A percentile compares a stretch with the other conserved stretches of the same genome.
Evolutionary conservation across 305 asterid species (phyloP).

Genomic region (Plantago coronopus): DNA sequence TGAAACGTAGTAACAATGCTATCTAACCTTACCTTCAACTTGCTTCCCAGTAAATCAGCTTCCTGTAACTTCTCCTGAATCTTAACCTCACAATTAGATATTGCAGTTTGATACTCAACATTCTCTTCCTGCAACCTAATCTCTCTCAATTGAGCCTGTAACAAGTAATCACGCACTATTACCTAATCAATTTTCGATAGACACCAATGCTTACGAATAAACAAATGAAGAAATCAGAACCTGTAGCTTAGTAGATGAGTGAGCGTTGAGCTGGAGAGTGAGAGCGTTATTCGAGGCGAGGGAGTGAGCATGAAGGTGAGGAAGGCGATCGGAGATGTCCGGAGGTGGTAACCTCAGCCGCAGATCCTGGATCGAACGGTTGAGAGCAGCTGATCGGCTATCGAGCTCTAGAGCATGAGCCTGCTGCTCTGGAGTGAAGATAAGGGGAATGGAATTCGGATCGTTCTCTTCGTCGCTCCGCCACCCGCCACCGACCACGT

Average conservation of each 20-base stretch:
- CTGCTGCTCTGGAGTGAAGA: conserved; percentile 78
- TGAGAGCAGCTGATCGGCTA: conserved; percentile 54
- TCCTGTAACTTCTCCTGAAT: conserved; percentile 70
- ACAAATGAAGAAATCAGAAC: conserved; percentile 23
- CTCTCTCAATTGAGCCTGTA: conserved; percentile 73
- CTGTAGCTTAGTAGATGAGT: conserved; percentile 89
- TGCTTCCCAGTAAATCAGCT: conserved; percentile 56
- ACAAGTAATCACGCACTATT: conserved; percentile 10
- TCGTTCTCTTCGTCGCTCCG: conserved; percentile 50
- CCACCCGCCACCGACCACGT: conserved; percentile 74
- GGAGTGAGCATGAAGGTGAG: conserved; percentile 93
- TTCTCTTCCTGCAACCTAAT: conserved; percentile 73
- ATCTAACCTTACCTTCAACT: conserved; percentile 86
- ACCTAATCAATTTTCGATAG: background rate
- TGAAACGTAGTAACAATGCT: conserved; percentile 5
- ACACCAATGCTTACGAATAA: background rate
- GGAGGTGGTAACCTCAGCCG: conserved; percentile 91
- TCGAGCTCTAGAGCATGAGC: conserved; percentile 60
- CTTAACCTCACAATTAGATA: conserved; percentile 60
- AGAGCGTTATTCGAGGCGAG: conserved; percentile 88
- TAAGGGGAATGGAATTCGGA: conserved; percentile 64
- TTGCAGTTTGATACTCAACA: conserved; percentile 66
- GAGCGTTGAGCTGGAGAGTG: conserved; percentile 84
- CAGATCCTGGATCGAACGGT: conserved; percentile 93
- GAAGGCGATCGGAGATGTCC: conserved; percentile 87